Evolutionary conservation across 2,329 filamentous ascomycete species (phyloP), one percentile per base, ranked within the genome.

Genomic region (Grosmannia penicillata): DNA sequence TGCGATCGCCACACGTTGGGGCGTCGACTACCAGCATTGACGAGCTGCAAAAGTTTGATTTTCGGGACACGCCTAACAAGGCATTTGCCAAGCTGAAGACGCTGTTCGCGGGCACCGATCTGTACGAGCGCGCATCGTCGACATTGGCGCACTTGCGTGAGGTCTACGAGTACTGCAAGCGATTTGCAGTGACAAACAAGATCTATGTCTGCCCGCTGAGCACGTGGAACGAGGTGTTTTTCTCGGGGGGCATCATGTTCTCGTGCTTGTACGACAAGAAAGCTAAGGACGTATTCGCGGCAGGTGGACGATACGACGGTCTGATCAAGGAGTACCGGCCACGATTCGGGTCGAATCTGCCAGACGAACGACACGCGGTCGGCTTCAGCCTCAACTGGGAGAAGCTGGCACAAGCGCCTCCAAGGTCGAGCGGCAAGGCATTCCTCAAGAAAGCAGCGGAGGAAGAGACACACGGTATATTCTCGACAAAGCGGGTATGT

Each of bases 301-400:
- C 87, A 24, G 91, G 93, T 36, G 91, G 91, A 3, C 75, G 91
- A 35, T 98, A 98, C 54, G 93, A 98, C 54, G 75, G 76, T 34
- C 63, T 98, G 17, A 89, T 98, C 46, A 77, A 78, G 53, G 82
- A 93, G 43, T 82, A 93, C 51, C 73, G 78, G 8, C 82, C 82
- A 6, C 79, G 76, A 45, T 71, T 76, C 30, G 66, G 74, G 29
- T 69, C 66, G 19, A 42, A 39, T 15, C 71, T 70, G 40, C 64
- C 71, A 31, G 67, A 73, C 39, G 75, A 78, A 49, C 74, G 75
- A 17, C 84, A 93, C 53, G 89, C 85, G 6, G 91, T 96, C 10
- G 91, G 93, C 1, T 89, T 96, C 53, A 93, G 86, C 51, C 63
- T 96, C 29, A 82, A 82, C 19, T 93, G 87, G 76, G 87, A 95